These are phyloP conservation scores for Trametes cinnabarina DNA, from an alignment of 768 basidiomycete genomes.

Conservation along the genomic window DNA sequence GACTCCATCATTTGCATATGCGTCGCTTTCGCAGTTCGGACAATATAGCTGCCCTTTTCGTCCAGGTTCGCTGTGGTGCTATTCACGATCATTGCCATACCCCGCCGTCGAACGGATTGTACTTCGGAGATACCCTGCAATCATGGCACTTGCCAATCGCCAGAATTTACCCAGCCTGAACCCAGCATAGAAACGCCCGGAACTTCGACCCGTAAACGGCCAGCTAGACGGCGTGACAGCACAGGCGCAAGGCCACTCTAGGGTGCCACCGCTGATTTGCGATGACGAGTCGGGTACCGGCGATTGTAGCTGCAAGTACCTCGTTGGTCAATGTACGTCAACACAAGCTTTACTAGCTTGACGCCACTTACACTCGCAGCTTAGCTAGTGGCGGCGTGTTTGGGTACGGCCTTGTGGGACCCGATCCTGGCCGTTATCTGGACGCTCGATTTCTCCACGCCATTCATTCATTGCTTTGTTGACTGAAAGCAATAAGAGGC, in stretches of 20 bases:
- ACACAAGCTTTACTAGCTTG: conserved; percentile 1
- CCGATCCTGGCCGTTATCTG: conserved; percentile 15
- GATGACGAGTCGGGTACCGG: conserved; percentile 4
- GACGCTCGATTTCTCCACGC: conserved; percentile 4
- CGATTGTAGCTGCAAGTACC: conserved; percentile 8
- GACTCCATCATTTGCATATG: conserved; percentile 70
- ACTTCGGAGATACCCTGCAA: conserved; percentile 21
- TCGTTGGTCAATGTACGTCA: conserved; percentile 9
- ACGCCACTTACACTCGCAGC: conserved; percentile 16
- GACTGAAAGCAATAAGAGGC: neutral
- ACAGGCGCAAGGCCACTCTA: neutral
- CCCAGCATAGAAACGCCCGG: conserved; percentile 2
- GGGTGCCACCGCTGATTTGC: conserved; percentile 1
- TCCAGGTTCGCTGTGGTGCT: neutral
- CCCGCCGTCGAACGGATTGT: conserved; percentile 18
- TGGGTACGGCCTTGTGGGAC: neutral
- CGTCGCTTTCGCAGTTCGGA: conserved; percentile 60
- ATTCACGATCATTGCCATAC: conserved; percentile 16
- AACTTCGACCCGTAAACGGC: conserved; percentile 10
- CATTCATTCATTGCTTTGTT: conserved; percentile 11
- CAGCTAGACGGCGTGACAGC: neutral
- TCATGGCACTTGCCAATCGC: conserved; percentile 1
- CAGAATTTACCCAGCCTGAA: conserved; percentile 1
- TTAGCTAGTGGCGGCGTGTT: conserved; percentile 6
- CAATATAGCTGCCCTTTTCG: conserved; percentile 29